A percentile compares a stretch with the other conserved stretches of the same genome.
Evolutionary conservation across 345 rosid genomes (phyloP).

Genomic region (Noccaea caerulescens): DNA sequence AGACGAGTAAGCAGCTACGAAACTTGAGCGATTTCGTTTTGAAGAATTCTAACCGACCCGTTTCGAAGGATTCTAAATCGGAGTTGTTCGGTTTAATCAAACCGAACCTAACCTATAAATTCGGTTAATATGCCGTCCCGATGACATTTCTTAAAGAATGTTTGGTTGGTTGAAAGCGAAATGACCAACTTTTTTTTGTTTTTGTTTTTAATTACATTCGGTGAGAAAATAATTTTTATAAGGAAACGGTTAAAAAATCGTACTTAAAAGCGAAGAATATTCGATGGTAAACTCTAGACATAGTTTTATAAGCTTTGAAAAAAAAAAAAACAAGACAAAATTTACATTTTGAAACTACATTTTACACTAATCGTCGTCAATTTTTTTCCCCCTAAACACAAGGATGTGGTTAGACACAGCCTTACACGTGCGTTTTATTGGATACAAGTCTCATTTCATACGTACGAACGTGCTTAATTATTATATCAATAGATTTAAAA

Average conservation of each 20-base stretch:
- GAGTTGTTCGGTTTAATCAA: background rate
- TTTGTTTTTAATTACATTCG: background rate
- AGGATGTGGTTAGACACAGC: constrained; percentile 2
- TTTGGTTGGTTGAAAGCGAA: background rate
- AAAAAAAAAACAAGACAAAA: background rate
- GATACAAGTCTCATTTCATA: constrained; percentile 10
- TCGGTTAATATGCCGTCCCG: background rate
- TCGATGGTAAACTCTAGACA: background rate
- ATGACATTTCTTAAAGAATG: background rate
- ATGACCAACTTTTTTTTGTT: background rate
- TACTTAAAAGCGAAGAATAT: background rate
- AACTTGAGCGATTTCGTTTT: constrained; percentile 8
- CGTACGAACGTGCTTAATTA: constrained; percentile 23
- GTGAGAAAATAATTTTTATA: background rate
- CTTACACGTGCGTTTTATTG: constrained; percentile 19
- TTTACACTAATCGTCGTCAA: background rate
- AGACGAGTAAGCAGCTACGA: background rate
- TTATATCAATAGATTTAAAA: background rate
- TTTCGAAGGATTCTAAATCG: background rate
- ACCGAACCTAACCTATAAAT: constrained; percentile 1
- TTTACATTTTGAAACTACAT: background rate
- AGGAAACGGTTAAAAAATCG: background rate
- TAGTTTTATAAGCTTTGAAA: background rate
- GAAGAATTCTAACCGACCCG: background rate
- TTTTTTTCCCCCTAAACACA: background rate